phyloP scores from a whole-genome alignment of 2,329 filamentous ascomycete genomes.

The Magnaporthiopsis poae region DNA sequence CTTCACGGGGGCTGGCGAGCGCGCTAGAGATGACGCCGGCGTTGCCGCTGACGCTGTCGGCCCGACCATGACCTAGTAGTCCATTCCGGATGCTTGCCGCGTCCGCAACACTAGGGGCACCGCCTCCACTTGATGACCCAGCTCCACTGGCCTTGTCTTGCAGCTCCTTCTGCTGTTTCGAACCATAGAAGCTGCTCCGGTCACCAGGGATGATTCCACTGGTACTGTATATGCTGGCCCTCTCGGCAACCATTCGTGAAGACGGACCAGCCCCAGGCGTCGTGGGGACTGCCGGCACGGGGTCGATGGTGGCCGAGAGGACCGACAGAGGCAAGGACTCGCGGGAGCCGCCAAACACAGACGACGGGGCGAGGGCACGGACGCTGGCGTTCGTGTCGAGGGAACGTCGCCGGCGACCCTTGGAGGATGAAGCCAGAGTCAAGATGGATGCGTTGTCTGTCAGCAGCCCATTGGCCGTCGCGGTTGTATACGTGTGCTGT shows the following conservation, averaged over 20 bases:
- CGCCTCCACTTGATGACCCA: conserved; percentile 17
- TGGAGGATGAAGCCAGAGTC: conserved; percentile 73
- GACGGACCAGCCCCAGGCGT: conserved; percentile 31
- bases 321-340: conserved; percentile 72
- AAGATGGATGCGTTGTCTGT: conserved; percentile 81
- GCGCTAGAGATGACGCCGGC: conserved; percentile 55
- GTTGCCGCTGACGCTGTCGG: conserved; percentile 73
- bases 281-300: conserved; percentile 24
- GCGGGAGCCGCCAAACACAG: conserved; percentile 70
- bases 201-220: conserved; percentile 63
- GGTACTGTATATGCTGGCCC: conserved; percentile 73
- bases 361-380: conserved; percentile 72
- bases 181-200: conserved; percentile 68
- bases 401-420: conserved; percentile 64
- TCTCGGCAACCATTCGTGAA: conserved; percentile 39
- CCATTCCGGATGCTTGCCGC: conserved; percentile 72
- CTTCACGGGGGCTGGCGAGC: conserved; percentile 40
- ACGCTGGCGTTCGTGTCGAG: conserved; percentile 81
- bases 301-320: conserved; percentile 60
- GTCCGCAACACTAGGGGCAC: conserved; percentile 38
- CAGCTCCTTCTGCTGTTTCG: conserved; percentile 26
- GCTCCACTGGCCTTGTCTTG: conserved; percentile 52
- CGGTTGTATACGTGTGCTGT: conserved; percentile 60
- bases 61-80: conserved; percentile 62
- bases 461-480: conserved; percentile 70